Evolutionary conservation across 2,329 filamentous ascomycete species (phyloP).

Genomic region (Magnaporthiopsis rhizophila): DNA sequence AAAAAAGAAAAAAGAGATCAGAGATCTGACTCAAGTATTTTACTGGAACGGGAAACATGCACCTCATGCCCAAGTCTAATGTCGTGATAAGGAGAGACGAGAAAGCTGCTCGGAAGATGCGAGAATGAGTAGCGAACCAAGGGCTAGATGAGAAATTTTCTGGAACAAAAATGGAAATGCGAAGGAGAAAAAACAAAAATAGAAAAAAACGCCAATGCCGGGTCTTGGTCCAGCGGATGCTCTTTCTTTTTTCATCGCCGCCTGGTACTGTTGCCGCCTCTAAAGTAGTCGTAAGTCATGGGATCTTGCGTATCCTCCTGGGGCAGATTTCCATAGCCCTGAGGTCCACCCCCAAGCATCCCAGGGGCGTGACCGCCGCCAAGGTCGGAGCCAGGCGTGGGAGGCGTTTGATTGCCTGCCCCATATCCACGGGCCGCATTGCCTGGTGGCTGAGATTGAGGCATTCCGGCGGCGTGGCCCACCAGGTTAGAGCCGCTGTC

Average conservation of each 20-base stretch:
- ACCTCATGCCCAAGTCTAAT: not conserved
- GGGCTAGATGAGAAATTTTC: not conserved
- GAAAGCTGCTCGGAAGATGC: not conserved
- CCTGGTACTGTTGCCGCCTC: conserved; percentile 23
- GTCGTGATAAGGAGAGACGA: not conserved
- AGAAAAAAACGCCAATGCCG: not conserved
- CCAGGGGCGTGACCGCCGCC: conserved; percentile 32
- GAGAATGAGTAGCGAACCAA: not conserved
- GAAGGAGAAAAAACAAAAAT: not conserved
- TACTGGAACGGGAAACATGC: not conserved
- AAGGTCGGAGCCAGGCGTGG: not conserved
- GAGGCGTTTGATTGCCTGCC: not conserved
- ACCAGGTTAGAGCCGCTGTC: conserved; percentile 47
- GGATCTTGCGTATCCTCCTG: conserved; percentile 44
- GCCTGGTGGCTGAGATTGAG: conserved; percentile 27
- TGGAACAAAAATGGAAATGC: not conserved
- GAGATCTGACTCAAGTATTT: not conserved
- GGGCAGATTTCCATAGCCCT: conserved; percentile 51
- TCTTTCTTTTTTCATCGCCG: not conserved
- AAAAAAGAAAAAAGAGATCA: not conserved
- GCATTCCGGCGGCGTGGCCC: conserved; percentile 42
- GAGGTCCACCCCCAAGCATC: conserved; percentile 48
- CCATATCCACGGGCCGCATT: not conserved
- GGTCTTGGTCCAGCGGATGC: not conserved
- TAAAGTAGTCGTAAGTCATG: conserved; percentile 50